A percentile compares a stretch with the other conserved stretches of the same genome.
These are phyloP conservation scores for Sergeia podlipaevii DNA, from an alignment of 208 protist species.

Conservation along the genomic window DNA sequence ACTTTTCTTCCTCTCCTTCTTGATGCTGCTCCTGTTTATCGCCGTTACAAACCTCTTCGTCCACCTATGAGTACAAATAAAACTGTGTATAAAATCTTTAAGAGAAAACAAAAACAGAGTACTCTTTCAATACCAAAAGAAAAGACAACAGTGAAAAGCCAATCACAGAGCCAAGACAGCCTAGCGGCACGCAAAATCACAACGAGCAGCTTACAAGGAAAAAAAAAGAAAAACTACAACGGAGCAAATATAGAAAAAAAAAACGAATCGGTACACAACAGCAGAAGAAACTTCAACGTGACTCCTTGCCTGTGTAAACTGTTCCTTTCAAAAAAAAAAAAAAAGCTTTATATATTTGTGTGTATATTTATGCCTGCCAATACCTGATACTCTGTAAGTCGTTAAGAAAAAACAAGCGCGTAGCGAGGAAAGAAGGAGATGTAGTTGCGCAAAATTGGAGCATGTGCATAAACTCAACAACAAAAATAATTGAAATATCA, in stretches of 20 bases:
- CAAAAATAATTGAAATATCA: not conserved
- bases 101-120: constrained; percentile 11
- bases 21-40: not conserved
- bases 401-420: constrained; percentile 4
- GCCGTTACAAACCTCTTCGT: not conserved
- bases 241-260: not conserved
- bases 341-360: too few species aligned
- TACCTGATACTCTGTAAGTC: too few species aligned
- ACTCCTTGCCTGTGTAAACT: constrained; percentile 1
- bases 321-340: constrained; percentile 5
- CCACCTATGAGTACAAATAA: constrained; percentile 5
- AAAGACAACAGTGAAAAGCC: too few species aligned
- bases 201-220: constrained; percentile 7
- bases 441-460: not conserved
- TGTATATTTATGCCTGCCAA: too few species aligned
- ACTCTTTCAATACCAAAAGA: too few species aligned
- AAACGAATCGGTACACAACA: constrained; percentile 3
- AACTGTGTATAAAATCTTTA: constrained; percentile 6
- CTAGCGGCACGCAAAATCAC: constrained; percentile 3
- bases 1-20: too few species aligned
- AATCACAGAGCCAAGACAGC: too few species aligned
- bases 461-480: not conserved
- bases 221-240: constrained; percentile 13
- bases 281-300: not conserved
- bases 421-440: not conserved